Evolutionary conservation across 352 stramenopile species (phyloP).

Genomic region (Lagenidium sp.): DNA sequence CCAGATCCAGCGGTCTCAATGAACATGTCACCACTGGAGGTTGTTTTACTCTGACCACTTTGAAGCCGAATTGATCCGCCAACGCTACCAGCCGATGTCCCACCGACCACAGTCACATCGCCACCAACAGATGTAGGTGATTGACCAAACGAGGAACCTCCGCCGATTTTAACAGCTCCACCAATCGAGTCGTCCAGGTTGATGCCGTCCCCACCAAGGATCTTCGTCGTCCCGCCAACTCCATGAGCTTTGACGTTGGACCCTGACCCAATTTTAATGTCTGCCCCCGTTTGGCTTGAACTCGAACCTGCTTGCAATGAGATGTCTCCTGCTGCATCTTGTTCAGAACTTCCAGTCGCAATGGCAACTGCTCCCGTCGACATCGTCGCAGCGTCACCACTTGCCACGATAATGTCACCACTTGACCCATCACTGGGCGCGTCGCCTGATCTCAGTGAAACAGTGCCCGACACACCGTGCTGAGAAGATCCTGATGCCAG

Average conservation of each 20-base stretch:
- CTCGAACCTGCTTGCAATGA: slow-evolving; percentile 26
- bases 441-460: slow-evolving; percentile 24
- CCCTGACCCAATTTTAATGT: no score
- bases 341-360: slow-evolving; percentile 30
- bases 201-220: slow-evolving; percentile 18
- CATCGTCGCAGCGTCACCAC: slow-evolving; percentile 12
- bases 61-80: slow-evolving; percentile 28
- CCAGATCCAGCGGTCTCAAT: slow-evolving; percentile 22
- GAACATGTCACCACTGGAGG: not conserved
- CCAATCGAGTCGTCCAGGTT: slow-evolving; percentile 27
- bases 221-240: slow-evolving; percentile 14
- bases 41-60: not conserved
- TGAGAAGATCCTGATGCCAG: slow-evolving; percentile 28
- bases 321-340: slow-evolving; percentile 43
- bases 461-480: slow-evolving; percentile 35
- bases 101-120: slow-evolving; percentile 23
- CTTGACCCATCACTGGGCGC: slow-evolving; percentile 11
- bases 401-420: slow-evolving; percentile 22
- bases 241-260: no score
- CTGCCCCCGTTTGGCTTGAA: not conserved
- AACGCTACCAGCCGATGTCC: slow-evolving; percentile 24
- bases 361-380: slow-evolving; percentile 31
- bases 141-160: slow-evolving; percentile 25
- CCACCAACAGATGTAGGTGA: slow-evolving; percentile 26
- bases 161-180: slow-evolving; percentile 29